phyloP scores from a whole-genome alignment of 1,284 basidiomycete species.

The Athelia sp. region DNA sequence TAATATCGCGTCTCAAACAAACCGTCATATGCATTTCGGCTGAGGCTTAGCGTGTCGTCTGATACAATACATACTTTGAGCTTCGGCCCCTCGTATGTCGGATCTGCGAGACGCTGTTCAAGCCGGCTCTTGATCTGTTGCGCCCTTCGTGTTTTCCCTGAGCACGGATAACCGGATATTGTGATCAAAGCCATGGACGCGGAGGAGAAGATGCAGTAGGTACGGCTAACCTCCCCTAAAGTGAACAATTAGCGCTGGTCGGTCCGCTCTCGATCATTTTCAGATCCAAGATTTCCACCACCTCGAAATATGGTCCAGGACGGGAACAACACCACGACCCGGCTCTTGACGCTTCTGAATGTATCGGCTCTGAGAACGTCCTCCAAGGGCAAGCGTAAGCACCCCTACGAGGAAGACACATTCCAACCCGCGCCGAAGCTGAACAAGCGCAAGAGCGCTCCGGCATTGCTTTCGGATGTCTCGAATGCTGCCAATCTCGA shows the following conservation, averaged over 20 bases:
- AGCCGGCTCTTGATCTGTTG: slow-evolving; percentile 63
- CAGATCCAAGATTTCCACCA: too few relatives aligned
- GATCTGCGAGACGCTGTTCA: slow-evolving; percentile 45
- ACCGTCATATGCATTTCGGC: slow-evolving; percentile 75
- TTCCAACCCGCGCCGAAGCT: slow-evolving; percentile 50
- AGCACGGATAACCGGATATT: slow-evolving; percentile 85
- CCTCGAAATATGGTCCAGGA: too few relatives aligned
- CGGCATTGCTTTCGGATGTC: slow-evolving; percentile 22
- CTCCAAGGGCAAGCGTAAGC: slow-evolving; percentile 59
- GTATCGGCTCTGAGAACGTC: slow-evolving; percentile 76
- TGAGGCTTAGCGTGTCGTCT: slow-evolving; percentile 70
- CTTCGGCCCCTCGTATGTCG: slow-evolving; percentile 46
- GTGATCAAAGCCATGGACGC: slow-evolving; percentile 91
- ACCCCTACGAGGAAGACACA: slow-evolving; percentile 34
- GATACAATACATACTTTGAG: slow-evolving; percentile 67
- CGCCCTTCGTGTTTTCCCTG: slow-evolving; percentile 81
- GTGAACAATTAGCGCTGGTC: too few relatives aligned
- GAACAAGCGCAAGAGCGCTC: slow-evolving; percentile 54
- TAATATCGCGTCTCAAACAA: too few relatives aligned
- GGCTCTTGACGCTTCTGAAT: slow-evolving; percentile 90
- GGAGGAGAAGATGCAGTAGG: too few relatives aligned
- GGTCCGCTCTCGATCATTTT: too few relatives aligned
- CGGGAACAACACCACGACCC: slow-evolving; percentile 70
- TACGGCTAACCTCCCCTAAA: too few relatives aligned
- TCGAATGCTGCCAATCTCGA: slow-evolving; percentile 3